Conservation (phyloP, 805 yeast genomes). For the Schwanniomyces polymorphus region DNA sequence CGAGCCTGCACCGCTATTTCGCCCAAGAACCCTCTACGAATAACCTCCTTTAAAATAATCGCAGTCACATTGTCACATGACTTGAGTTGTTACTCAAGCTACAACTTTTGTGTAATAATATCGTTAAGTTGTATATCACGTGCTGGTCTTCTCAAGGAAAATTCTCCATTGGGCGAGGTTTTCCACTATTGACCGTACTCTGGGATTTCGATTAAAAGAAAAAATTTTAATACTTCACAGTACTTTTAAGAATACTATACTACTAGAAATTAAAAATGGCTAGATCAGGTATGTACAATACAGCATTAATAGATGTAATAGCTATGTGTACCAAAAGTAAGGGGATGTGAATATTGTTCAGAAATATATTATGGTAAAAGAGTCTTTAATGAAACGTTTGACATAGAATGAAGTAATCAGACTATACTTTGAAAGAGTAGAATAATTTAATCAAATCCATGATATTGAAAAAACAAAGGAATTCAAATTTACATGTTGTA, state of each 20-base stretch:
- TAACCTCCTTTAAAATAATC: not conserved
- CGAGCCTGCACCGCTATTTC: too few species aligned
- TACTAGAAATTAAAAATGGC: conserved; percentile 47
- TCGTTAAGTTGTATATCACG: not conserved
- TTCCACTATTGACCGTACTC: not conserved
- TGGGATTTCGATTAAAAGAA: not conserved
- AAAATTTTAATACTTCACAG: conserved; percentile 1
- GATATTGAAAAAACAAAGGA: not conserved
- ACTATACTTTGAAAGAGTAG: not conserved
- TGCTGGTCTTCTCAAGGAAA: not conserved
- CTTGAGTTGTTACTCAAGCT: not conserved
- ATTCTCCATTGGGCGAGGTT: conserved; percentile 2
- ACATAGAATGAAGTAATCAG: not conserved
- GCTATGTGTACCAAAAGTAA: conserved; percentile 1
- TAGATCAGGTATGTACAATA: conserved; percentile 59
- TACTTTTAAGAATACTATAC: conserved; percentile 1
- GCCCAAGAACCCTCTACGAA: not conserved
- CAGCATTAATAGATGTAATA: not conserved
- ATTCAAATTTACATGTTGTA: not conserved
- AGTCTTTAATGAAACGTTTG: not conserved
- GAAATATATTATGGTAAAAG: not conserved
- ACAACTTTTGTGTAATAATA: not conserved
- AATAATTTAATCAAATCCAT: not conserved
- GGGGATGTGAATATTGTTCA: not conserved
- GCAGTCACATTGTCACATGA: not conserved